Conservation (phyloP, 2,329 filamentous ascomycete species). For the Scedosporium aurantiacum region DNA sequence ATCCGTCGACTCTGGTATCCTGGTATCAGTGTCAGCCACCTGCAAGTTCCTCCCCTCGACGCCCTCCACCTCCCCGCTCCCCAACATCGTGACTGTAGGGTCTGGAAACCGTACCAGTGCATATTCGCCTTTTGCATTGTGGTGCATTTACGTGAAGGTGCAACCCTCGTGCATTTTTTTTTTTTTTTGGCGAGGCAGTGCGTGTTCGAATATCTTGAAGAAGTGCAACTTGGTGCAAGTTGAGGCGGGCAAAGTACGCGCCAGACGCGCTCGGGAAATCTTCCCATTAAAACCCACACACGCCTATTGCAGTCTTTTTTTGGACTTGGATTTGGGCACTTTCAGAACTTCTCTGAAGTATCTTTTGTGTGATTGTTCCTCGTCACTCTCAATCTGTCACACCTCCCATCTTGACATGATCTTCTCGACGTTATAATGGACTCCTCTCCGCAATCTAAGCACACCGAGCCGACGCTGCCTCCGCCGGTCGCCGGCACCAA, state of each 20-base stretch:
- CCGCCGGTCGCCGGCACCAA: slow-evolving; percentile 35
- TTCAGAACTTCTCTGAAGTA: background rate
- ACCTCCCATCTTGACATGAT: slow-evolving; percentile 11
- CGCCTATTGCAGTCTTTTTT: background rate
- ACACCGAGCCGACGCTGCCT: slow-evolving; percentile 23
- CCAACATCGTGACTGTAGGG: background rate
- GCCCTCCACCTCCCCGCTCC: background rate
- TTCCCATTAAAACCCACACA: slow-evolving; percentile 2
- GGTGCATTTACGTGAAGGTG: background rate
- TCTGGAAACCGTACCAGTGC: slow-evolving; percentile 1
- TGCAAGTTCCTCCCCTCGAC: background rate
- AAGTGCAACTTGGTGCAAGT: slow-evolving; percentile 1
- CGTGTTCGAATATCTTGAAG: background rate
- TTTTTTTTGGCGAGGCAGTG: background rate
- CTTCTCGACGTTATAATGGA: slow-evolving; percentile 22
- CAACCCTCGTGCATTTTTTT: background rate
- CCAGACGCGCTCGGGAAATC: slow-evolving; percentile 8
- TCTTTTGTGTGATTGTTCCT: background rate
- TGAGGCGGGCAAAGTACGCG: background rate
- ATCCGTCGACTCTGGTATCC: background rate
- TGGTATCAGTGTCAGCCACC: background rate
- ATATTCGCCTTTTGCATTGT: background rate
- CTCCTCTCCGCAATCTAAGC: slow-evolving; percentile 26
- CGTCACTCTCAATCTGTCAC: slow-evolving; percentile 10
- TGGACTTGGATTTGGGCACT: background rate